Evolutionary conservation across 176 grass and related monocot species (phyloP), one percentile per base, ranked within the genome.

Genomic region (Paspalum vaginatum): DNA sequence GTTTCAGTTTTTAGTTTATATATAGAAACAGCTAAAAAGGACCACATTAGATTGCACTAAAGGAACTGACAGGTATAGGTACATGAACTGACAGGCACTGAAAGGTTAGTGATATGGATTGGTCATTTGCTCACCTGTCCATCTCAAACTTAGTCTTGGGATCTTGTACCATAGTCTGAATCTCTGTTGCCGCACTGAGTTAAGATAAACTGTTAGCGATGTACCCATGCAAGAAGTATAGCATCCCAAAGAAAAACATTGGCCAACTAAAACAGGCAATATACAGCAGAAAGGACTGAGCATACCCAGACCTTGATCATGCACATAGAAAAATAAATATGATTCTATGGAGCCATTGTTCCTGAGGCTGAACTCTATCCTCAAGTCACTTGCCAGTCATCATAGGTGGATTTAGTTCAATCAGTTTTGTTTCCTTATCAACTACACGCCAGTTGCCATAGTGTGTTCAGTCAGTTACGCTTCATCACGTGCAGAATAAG

Each of bases 61-160:
- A 48, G 59, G 68, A 68, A 53, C 24, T 25, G 83, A 21, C 10
- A 73, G 47, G 70, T 56, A 69, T 26, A 21, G 65, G 44, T 12
- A 63, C 51, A 79, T 16, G 21, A 63, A 61, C 8, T 32, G 38
- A 66, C n/a, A 71, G 16, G 26, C n/a, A 75, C 40, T 40, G 21
- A 78, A 64, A 71, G 43, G 38, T 47, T 68, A 59, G 14, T 32
- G 11, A 81, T 78, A 77, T 27, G 50, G 68, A 53, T 75, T 13
- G 3, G 61, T 81, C 5, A 4, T 62, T 49, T 61, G 3, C 42
- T 80, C 89, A 91, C 95, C 95, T 95, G 53, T 95, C 90, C 66
- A 93, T 95, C 62, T 87, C 88, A 69, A 78, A 80, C 65, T 91
- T 95, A 72, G 81, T 84, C 84, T 91, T 95, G 71, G 86, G 81